Evolutionary conservation across 306 rosid species (phyloP).

Genomic region (Astragalus membranaceus): DNA sequence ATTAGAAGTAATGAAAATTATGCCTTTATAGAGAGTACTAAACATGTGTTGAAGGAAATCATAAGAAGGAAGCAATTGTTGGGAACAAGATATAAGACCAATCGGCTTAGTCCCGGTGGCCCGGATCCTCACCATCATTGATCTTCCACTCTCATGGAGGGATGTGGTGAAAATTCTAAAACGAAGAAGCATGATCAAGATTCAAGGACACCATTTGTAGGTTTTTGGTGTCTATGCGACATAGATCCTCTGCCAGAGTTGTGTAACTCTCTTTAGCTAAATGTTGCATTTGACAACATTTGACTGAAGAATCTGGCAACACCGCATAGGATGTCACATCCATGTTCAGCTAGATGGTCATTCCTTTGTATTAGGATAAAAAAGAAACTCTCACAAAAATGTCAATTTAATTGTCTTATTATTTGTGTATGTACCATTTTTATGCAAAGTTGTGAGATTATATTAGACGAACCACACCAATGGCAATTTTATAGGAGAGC

Average conservation of each 20-base stretch:
- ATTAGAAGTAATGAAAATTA: not conserved
- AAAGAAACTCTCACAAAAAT: not conserved
- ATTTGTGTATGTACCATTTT: not conserved
- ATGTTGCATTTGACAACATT: too few relatives aligned
- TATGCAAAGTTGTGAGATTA: not conserved
- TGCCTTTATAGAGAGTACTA: constrained; percentile 18
- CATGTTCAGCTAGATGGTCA: not conserved
- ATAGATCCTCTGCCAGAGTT: too few relatives aligned
- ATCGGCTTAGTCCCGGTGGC: constrained; percentile 42
- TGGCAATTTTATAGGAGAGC: not conserved
- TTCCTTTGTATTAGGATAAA: not conserved
- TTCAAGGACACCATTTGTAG: not conserved
- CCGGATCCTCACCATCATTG: constrained; percentile 45
- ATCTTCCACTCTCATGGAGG: not conserved
- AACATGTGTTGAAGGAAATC: constrained; percentile 32
- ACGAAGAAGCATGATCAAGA: not conserved
- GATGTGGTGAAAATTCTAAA: not conserved
- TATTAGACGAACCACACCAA: not conserved
- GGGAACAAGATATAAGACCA: constrained; percentile 14
- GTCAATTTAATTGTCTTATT: not conserved
- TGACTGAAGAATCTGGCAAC: too few relatives aligned
- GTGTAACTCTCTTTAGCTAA: too few relatives aligned
- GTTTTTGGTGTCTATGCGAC: not conserved
- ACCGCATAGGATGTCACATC: too few relatives aligned
- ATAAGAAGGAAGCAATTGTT: constrained; percentile 21